Evolutionary conservation across 331 rosid species (phyloP).

Genomic region (Malus hybrid): DNA sequence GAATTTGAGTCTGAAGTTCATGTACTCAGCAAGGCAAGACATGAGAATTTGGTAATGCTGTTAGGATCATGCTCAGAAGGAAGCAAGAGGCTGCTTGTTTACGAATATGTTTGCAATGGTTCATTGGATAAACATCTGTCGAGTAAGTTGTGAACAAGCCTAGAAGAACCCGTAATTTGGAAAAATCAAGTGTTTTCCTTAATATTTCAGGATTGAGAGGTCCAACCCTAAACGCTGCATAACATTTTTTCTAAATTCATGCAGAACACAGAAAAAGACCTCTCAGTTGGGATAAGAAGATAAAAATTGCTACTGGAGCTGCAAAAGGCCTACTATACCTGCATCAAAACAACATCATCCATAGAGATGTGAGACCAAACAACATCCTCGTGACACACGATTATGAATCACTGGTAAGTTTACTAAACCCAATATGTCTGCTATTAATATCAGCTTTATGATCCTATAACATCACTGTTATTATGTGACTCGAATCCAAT

Average conservation of each 20-base stretch:
- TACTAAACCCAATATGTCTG: not conserved
- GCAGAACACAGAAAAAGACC: constrained; percentile 44
- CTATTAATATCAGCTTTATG: not conserved
- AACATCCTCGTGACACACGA: constrained; percentile 79
- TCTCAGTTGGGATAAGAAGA: constrained; percentile 57
- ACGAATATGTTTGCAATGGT: constrained; percentile 75
- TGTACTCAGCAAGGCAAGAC: constrained; percentile 71
- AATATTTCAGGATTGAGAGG: not conserved
- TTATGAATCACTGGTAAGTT: constrained; percentile 49
- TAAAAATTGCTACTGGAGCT: constrained; percentile 60
- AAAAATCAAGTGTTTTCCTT: not conserved
- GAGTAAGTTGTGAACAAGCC: constrained; percentile 25
- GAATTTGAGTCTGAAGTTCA: constrained; percentile 73
- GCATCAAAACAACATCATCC: constrained; percentile 58
- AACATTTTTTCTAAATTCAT: constrained; percentile 5
- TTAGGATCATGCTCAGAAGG: constrained; percentile 79
- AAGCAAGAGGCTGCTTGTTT: constrained; percentile 66
- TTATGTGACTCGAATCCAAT: not conserved
- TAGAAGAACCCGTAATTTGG: not conserved
- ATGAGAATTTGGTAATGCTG: constrained; percentile 70
- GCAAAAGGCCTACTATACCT: constrained; percentile 59
- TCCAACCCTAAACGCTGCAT: not conserved
- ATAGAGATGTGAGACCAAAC: constrained; percentile 72
- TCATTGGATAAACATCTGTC: constrained; percentile 70
- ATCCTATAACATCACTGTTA: not conserved